Conservation (phyloP, 305 asterid species). For the Rubia tinctorum region DNA sequence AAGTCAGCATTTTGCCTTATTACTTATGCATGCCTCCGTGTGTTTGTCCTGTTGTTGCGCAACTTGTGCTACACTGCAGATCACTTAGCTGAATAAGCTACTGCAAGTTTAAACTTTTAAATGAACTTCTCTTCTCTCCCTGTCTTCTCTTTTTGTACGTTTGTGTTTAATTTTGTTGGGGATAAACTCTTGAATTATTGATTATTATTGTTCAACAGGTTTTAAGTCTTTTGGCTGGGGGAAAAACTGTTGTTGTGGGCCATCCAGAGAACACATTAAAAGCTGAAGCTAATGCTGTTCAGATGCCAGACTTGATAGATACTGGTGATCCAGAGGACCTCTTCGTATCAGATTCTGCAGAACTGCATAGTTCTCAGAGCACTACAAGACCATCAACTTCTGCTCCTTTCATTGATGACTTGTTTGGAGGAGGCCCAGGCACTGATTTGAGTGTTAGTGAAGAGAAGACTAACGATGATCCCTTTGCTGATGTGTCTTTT, state of each 20-base stretch:
- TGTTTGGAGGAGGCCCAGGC: slow-evolving; percentile 55
- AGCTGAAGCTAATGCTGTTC: slow-evolving; percentile 42
- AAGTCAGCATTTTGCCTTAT: background rate
- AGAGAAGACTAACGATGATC: slow-evolving; percentile 69
- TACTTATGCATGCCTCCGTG: background rate
- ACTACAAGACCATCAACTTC: slow-evolving; percentile 30
- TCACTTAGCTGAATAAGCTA: background rate
- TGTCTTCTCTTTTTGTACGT: background rate
- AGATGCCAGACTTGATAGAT: slow-evolving; percentile 84
- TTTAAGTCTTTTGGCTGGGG: slow-evolving; percentile 53
- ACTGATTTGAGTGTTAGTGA: slow-evolving; percentile 32
- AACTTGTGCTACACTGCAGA: background rate
- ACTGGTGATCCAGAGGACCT: slow-evolving; percentile 61
- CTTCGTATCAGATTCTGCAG: slow-evolving; percentile 39
- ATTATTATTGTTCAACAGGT: slow-evolving; percentile 41
- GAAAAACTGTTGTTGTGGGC: slow-evolving; percentile 36
- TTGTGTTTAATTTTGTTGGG: slow-evolving; percentile 13
- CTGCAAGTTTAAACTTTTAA: background rate
- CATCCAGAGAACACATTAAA: slow-evolving; percentile 35
- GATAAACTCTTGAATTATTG: background rate
- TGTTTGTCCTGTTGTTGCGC: background rate
- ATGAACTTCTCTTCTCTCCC: background rate
- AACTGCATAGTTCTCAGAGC: slow-evolving; percentile 36
- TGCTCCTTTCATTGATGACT: slow-evolving; percentile 63
- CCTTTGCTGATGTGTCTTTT: slow-evolving; percentile 93